These are phyloP conservation scores for Zygoascus biomembranicola DNA, from an alignment of 805 yeast genomes.

Conservation along the genomic window DNA sequence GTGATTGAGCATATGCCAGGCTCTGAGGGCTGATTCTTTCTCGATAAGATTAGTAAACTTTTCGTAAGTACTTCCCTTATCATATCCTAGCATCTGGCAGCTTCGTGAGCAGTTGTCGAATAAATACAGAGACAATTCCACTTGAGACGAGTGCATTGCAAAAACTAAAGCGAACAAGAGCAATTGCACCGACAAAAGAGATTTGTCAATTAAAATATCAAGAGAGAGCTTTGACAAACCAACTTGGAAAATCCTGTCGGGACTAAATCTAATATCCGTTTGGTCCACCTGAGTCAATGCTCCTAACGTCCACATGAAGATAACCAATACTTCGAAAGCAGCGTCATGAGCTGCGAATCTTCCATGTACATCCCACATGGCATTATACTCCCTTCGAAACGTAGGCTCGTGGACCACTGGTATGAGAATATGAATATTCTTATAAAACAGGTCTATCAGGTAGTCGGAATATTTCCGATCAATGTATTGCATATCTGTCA, in stretches of 20 bases:
- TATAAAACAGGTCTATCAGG: slow-evolving; percentile 18
- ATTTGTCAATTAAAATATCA: slow-evolving; percentile 16
- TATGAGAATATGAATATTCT: slow-evolving; percentile 17
- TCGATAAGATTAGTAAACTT: slow-evolving; percentile 13
- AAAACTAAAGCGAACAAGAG: slow-evolving; percentile 19
- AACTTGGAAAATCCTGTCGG: slow-evolving; percentile 16
- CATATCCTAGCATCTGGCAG: slow-evolving; percentile 36
- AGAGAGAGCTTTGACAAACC: slow-evolving; percentile 16
- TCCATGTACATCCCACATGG: slow-evolving; percentile 14
- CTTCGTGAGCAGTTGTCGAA: slow-evolving; percentile 35
- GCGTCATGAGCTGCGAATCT: slow-evolving; percentile 8
- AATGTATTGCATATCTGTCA: slow-evolving; percentile 9
- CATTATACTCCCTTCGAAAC: slow-evolving; percentile 18
- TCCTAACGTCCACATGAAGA: slow-evolving; percentile 23
- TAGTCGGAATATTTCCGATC: slow-evolving; percentile 20
- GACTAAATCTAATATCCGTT: background rate
- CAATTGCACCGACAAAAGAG: slow-evolving; percentile 20
- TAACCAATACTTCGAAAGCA: slow-evolving; percentile 18
- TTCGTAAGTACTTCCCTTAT: slow-evolving; percentile 15
- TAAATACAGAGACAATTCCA: slow-evolving; percentile 34
- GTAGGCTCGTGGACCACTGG: slow-evolving; percentile 22
- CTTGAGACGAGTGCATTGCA: slow-evolving; percentile 20
- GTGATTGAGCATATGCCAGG: slow-evolving; percentile 22
- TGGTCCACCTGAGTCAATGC: slow-evolving; percentile 9
- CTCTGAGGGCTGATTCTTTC: slow-evolving; percentile 17